These are phyloP conservation scores for Cinnamomum micranthum DNA, from an alignment of 164 flowering plant species.

Conservation along the genomic window DNA sequence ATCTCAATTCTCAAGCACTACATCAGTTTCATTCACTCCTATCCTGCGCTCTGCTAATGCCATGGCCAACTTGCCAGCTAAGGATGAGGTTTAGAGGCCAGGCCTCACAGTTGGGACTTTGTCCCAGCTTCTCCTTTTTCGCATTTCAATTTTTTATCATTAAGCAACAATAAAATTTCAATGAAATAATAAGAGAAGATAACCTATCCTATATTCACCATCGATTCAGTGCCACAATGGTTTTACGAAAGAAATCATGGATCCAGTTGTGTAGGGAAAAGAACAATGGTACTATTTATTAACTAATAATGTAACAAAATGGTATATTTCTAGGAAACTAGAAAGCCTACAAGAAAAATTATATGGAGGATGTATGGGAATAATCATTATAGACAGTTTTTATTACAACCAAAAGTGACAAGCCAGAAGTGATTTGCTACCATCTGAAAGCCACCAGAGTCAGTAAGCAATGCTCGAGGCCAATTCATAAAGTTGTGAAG, in stretches of 20 bases:
- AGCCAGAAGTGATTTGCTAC: conserved; percentile 31
- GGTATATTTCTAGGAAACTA: not conserved
- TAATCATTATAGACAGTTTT: not conserved
- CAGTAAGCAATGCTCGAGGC: conserved; percentile 97
- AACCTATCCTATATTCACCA: no score
- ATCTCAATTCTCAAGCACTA: no score
- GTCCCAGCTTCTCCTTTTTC: no score
- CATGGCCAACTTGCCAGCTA: no score
- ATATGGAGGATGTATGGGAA: not conserved
- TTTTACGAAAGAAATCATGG: not conserved
- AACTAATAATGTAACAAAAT: not conserved
- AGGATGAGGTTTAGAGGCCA: no score
- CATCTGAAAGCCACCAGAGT: conserved; percentile 99
- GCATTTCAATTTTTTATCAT: no score
- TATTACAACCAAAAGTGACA: not conserved
- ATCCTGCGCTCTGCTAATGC: no score
- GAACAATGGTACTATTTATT: not conserved
- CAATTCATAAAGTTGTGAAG: conserved; percentile 97
- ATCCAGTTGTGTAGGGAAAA: not conserved
- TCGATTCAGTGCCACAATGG: not conserved
- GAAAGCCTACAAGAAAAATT: not conserved
- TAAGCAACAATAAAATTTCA: no score
- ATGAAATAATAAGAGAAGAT: no score
- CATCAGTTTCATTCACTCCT: no score
- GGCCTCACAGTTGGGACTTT: no score